Conservation (phyloP, 805 yeast species). For the Starmerella cellae region DNA sequence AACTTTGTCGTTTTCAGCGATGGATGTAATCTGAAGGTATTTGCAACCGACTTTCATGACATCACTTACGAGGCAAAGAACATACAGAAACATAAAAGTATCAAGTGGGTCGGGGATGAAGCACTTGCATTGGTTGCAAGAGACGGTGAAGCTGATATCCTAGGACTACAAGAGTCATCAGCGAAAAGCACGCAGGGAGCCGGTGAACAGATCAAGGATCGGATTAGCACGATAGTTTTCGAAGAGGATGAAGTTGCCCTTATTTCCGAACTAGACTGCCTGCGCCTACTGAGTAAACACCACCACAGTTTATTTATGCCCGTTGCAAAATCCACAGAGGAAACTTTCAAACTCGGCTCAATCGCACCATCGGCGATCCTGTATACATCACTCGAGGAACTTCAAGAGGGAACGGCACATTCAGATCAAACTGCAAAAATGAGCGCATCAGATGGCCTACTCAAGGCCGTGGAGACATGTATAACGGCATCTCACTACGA, state of each 20-base stretch:
- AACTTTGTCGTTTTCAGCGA: slow-evolving; percentile 5
- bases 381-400: slow-evolving; percentile 59
- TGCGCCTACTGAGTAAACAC: slow-evolving; percentile 47
- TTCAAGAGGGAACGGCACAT: slow-evolving; percentile 57
- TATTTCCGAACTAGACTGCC: slow-evolving; percentile 49
- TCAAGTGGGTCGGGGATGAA: slow-evolving; percentile 72
- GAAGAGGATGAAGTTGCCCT: slow-evolving; percentile 30
- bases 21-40: slow-evolving; percentile 2
- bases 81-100: not conserved
- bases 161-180: slow-evolving; percentile 22
- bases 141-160: slow-evolving; percentile 23
- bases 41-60: slow-evolving; percentile 7
- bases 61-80: not conserved
- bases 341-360: slow-evolving; percentile 71
- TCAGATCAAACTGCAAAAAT: slow-evolving; percentile 63
- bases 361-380: slow-evolving; percentile 69
- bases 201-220: not conserved
- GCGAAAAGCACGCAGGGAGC: not conserved
- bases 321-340: slow-evolving; percentile 44
- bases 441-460: slow-evolving; percentile 37
- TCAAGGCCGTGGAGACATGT: slow-evolving; percentile 55
- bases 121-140: slow-evolving; percentile 41
- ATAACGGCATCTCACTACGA: slow-evolving; percentile 66
- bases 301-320: slow-evolving; percentile 49
- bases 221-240: slow-evolving; percentile 24